phyloP scores from a whole-genome alignment of 768 basidiomycete species.

The Mycena latifolia region DNA sequence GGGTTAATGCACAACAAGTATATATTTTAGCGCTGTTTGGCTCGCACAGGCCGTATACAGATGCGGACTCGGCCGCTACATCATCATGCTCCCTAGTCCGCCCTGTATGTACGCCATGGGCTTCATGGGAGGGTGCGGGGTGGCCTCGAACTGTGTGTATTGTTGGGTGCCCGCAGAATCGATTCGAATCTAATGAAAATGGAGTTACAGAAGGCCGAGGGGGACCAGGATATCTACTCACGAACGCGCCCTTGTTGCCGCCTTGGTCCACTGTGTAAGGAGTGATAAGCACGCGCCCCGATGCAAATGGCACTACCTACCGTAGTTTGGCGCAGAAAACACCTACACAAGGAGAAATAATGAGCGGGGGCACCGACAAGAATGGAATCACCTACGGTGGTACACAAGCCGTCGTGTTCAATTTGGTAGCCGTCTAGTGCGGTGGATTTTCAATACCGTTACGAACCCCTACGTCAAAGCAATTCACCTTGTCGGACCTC shows the following conservation, averaged over 20 bases:
- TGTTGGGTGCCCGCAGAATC: constrained; percentile 79
- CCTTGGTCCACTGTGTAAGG: constrained; percentile 79
- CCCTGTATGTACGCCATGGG: constrained; percentile 92
- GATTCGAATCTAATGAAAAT: constrained; percentile 75
- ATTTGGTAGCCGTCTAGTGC: constrained; percentile 88
- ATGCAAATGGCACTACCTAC: background rate
- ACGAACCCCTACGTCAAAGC: background rate
- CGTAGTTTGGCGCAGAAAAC: background rate
- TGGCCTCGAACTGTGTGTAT: constrained; percentile 88
- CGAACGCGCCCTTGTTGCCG: constrained; percentile 93
- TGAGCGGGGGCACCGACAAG: constrained; percentile 28
- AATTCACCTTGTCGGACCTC: constrained; percentile 91
- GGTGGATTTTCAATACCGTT: background rate
- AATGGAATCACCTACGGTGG: constrained; percentile 70
- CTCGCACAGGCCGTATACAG: constrained; percentile 20
- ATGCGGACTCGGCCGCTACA: constrained; percentile 54
- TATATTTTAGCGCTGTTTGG: constrained; percentile 4
- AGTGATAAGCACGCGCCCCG: constrained; percentile 31
- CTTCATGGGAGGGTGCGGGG: constrained; percentile 89
- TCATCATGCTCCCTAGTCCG: constrained; percentile 76
- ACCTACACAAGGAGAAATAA: constrained; percentile 55
- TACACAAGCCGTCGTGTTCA: constrained; percentile 95
- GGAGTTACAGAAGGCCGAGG: background rate
- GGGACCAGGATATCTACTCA: constrained; percentile 41
- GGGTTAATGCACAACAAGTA: constrained; percentile 28